Percentiles rank a stretch among this genome's conserved stretches.
phyloP scores from a whole-genome alignment of 2,329 filamentous ascomycete species.

The Drechslera avenae region DNA sequence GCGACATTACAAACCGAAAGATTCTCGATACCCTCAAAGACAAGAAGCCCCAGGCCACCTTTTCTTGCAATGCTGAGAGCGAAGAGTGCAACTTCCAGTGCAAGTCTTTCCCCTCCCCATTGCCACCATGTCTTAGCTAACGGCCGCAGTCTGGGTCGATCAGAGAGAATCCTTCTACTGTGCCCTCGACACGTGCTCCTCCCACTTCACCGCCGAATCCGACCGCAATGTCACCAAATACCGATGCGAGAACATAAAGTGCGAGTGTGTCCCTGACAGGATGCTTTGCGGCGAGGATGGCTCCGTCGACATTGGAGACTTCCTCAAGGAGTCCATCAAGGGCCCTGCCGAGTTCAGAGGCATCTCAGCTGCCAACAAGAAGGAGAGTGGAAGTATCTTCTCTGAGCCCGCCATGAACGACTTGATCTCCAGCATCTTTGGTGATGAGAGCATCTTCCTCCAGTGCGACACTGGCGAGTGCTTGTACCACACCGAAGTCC shows the following conservation, averaged over 20 bases:
- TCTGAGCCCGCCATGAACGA: conserved; percentile 91
- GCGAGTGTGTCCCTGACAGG: conserved; percentile 84
- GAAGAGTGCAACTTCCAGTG: conserved; percentile 93
- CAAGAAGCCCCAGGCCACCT: conserved; percentile 89
- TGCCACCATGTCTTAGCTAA: conserved; percentile 30
- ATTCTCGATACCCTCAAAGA: conserved; percentile 86
- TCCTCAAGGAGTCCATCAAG: conserved; percentile 79
- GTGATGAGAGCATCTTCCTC: conserved; percentile 85
- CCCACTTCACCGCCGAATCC: conserved; percentile 69
- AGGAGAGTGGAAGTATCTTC: conserved; percentile 78
- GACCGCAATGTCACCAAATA: conserved; percentile 82
- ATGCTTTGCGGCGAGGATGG: conserved; percentile 94
- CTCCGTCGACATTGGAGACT: conserved; percentile 90
- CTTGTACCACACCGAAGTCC: conserved; percentile 88
- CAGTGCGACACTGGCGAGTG: conserved; percentile 88
- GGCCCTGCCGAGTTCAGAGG: conserved; percentile 88
- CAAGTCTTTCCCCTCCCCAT: conserved; percentile 53
- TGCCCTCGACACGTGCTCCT: conserved; percentile 79
- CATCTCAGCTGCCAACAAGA: conserved; percentile 59
- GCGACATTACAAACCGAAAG: conserved; percentile 94
- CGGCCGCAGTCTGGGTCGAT: conserved; percentile 82
- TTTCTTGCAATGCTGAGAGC: conserved; percentile 79
- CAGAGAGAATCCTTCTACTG: conserved; percentile 96
- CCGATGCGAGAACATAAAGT: conserved; percentile 81
- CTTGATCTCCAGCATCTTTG: conserved; percentile 85